Percentiles rank a stretch among this genome's conserved stretches.
Evolutionary conservation across 495 filamentous ascomycete genomes (phyloP).

Genomic region (Amorphotheca resinae): DNA sequence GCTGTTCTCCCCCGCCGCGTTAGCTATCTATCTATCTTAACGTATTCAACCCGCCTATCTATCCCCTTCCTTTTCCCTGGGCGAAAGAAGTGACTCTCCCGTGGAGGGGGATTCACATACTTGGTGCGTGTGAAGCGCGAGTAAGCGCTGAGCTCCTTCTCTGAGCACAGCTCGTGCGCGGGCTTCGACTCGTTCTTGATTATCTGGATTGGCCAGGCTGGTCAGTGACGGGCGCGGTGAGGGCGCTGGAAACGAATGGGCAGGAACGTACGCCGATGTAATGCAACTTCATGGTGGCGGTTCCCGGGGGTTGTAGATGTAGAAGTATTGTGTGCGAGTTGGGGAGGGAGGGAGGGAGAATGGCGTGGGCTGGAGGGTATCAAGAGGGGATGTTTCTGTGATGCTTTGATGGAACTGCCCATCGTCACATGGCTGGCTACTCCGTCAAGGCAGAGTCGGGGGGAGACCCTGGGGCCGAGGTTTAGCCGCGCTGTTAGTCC

Average conservation of each 20-base stretch:
- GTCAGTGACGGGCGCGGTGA: too few relatives aligned
- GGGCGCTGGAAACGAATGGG: too few relatives aligned
- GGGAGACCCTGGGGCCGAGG: background rate
- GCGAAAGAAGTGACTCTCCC: too few relatives aligned
- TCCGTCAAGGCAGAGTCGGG: too few relatives aligned
- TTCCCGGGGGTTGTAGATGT: background rate
- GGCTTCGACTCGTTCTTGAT: constrained; percentile 71
- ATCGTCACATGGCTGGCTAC: background rate
- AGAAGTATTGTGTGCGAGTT: too few relatives aligned
- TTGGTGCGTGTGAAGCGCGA: constrained; percentile 65
- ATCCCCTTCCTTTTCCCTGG: background rate
- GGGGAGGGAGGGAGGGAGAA: too few relatives aligned
- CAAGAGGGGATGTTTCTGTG: too few relatives aligned
- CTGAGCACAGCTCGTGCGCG: constrained; percentile 66
- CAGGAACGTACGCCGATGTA: constrained; percentile 71
- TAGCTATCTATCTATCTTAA: background rate
- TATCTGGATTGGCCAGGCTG: constrained; percentile 39
- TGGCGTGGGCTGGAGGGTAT: too few relatives aligned
- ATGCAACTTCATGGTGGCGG: constrained; percentile 74
- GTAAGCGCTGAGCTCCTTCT: constrained; percentile 69
- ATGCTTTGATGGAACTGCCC: too few relatives aligned
- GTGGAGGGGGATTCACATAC: constrained; percentile 27
- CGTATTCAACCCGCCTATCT: background rate
- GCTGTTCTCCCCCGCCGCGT: constrained; percentile 4
- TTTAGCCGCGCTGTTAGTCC: background rate